phyloP scores from a whole-genome alignment of 2,329 filamentous ascomycete genomes.

The Achaetomium macrosporum region DNA sequence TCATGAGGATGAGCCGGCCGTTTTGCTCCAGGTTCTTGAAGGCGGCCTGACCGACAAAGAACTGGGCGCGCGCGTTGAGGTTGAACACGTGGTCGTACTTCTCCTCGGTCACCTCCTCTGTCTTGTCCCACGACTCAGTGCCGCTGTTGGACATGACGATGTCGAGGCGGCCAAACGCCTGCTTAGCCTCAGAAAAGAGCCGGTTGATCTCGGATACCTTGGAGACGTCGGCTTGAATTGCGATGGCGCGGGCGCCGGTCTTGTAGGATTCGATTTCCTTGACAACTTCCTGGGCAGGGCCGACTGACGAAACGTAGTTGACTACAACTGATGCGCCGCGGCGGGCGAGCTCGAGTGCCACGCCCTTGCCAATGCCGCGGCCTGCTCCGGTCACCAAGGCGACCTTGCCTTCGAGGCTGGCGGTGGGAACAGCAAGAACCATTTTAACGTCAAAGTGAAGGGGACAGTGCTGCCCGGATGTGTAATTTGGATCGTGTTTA shows the following conservation, averaged over 20 bases:
- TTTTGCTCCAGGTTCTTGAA: slow-evolving; percentile 65
- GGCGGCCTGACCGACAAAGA: slow-evolving; percentile 71
- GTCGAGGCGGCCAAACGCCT: slow-evolving; percentile 63
- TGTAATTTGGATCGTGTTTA: no score
- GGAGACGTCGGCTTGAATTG: slow-evolving; percentile 61
- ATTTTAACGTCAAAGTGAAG: slow-evolving; percentile 12
- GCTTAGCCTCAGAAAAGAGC: slow-evolving; percentile 60
- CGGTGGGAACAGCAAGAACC: slow-evolving; percentile 30
- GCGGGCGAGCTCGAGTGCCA: slow-evolving; percentile 60
- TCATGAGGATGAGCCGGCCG: slow-evolving; percentile 68
- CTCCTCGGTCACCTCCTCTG: slow-evolving; percentile 62
- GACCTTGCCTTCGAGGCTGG: slow-evolving; percentile 42
- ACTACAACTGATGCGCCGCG: slow-evolving; percentile 60
- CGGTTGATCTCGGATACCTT: slow-evolving; percentile 51
- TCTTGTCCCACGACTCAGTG: slow-evolving; percentile 65
- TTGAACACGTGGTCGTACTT: slow-evolving; percentile 68
- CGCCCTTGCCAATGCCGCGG: slow-evolving; percentile 61
- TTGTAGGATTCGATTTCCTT: slow-evolving; percentile 39
- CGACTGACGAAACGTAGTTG: slow-evolving; percentile 57
- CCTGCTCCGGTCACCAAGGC: slow-evolving; percentile 60
- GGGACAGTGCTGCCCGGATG: background rate
- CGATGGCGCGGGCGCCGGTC: slow-evolving; percentile 52
- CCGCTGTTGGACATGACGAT: slow-evolving; percentile 69
- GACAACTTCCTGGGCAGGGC: slow-evolving; percentile 53
- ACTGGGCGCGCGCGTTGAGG: slow-evolving; percentile 65